Percentiles rank a stretch among this genome's conserved stretches.
phyloP scores from a whole-genome alignment of 2,329 filamentous ascomycete genomes.

The Aspergillus sergii region DNA sequence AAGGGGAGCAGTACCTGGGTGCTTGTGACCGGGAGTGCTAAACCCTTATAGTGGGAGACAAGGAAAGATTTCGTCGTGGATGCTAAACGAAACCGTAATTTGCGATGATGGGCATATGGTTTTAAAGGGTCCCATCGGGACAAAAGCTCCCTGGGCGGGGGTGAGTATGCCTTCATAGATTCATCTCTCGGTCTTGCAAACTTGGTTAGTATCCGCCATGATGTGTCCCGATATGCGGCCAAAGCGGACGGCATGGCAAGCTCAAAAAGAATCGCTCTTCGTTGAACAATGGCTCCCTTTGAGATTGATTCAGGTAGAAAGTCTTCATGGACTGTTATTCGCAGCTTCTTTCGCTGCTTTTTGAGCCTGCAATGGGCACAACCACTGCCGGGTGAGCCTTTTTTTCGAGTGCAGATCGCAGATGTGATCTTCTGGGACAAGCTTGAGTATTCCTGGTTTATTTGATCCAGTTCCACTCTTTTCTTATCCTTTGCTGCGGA shows the following conservation, averaged over 20 bases:
- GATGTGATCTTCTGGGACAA: not conserved
- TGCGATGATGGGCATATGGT: not conserved
- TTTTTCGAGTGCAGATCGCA: not conserved
- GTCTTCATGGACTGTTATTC: constrained; percentile 4
- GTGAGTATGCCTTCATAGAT: not conserved
- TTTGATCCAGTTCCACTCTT: not conserved
- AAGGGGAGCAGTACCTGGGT: not conserved
- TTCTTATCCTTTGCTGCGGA: not conserved
- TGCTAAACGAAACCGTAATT: not conserved
- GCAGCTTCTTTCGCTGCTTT: not conserved
- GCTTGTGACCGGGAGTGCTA: not conserved
- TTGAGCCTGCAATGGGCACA: not conserved
- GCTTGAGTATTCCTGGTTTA: not conserved
- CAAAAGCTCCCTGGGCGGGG: not conserved
- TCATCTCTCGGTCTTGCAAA: not conserved
- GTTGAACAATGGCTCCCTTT: not conserved
- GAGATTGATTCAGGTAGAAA: not conserved
- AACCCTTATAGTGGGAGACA: not conserved
- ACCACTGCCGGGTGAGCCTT: not conserved
- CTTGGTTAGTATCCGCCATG: constrained; percentile 1
- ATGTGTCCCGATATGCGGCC: constrained; percentile 6
- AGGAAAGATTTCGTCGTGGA: constrained; percentile 6
- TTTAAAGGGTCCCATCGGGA: not conserved
- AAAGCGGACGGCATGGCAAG: not conserved
- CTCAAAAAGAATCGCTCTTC: constrained; percentile 4